phyloP scores from a whole-genome alignment of 371 early-diverging fungal genomes.

The Paraphysoderma sedebokerense region DNA sequence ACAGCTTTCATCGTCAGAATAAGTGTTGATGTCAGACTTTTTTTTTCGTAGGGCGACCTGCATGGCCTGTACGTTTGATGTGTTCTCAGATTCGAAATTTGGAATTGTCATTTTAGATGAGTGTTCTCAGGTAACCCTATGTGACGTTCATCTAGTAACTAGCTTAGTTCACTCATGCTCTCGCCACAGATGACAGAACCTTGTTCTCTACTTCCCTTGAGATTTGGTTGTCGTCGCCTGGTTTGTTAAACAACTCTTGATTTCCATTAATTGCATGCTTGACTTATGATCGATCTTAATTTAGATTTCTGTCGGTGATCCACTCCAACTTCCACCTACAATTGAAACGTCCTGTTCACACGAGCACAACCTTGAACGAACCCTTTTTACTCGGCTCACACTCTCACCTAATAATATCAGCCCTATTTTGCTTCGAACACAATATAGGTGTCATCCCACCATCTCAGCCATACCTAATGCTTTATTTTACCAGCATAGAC shows the following conservation, averaged over 20 bases:
- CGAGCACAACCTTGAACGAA: constrained; percentile 54
- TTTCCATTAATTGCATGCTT: no score
- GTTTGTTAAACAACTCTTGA: no score
- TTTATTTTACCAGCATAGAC: constrained; percentile 51
- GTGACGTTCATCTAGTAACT: no score
- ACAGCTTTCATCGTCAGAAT: constrained; percentile 48
- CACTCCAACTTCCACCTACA: constrained; percentile 77
- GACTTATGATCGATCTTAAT: no score
- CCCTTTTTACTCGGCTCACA: constrained; percentile 66
- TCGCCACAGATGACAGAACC: constrained; percentile 83
- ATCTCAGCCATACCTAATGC: constrained; percentile 58
- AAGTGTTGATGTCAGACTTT: no score
- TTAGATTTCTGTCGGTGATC: constrained; percentile 94
- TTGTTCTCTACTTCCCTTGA: constrained; percentile 62
- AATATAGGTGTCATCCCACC: constrained; percentile 79
- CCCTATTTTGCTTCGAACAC: constrained; percentile 63
- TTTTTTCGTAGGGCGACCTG: no score
- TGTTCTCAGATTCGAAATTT: no score
- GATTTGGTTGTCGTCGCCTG: constrained; percentile 37
- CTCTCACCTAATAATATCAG: constrained; percentile 34
- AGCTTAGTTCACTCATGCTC: no score
- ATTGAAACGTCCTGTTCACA: constrained; percentile 21
- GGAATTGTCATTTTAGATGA: constrained; percentile 77
- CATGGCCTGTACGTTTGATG: no score
- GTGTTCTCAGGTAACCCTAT: no score